Evolutionary conservation across 139 green algal genomes (phyloP).

Genomic region (Chlorella vulgaris): DNA sequence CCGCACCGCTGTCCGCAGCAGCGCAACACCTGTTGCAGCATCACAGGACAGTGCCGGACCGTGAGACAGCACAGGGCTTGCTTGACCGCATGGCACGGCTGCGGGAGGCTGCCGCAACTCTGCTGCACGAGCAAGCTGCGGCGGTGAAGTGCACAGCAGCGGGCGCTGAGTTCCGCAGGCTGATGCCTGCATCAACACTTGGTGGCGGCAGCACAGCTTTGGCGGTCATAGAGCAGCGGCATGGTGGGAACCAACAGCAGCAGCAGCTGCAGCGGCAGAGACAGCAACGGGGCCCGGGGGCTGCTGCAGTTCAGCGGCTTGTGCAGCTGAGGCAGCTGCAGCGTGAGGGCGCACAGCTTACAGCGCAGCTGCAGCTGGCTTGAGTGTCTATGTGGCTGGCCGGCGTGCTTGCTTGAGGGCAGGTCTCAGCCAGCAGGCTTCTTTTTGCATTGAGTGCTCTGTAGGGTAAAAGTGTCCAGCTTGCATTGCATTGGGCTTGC

Average conservation of each 20-base stretch:
- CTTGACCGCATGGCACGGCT: constrained; percentile 4
- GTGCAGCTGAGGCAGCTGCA: constrained; percentile 18
- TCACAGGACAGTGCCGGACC: neutral
- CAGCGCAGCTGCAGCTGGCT: neutral
- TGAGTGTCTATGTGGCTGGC: too few relatives aligned
- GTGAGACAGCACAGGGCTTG: neutral
- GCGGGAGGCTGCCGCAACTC: neutral
- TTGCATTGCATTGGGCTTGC: too few relatives aligned
- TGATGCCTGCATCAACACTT: neutral
- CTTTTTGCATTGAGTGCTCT: too few relatives aligned
- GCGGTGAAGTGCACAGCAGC: neutral
- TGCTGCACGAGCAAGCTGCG: constrained; percentile 10
- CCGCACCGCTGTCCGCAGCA: neutral
- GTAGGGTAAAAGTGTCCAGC: too few relatives aligned
- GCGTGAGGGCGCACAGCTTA: neutral
- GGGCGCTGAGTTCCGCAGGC: neutral
- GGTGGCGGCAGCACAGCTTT: neutral
- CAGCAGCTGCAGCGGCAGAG: neutral
- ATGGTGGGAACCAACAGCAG: too few relatives aligned
- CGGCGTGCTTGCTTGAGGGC: too few relatives aligned
- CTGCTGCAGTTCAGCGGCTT: neutral
- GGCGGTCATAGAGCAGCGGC: neutral
- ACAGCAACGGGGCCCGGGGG: neutral
- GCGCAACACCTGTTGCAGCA: neutral
- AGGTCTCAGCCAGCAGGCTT: too few relatives aligned